phyloP scores from a whole-genome alignment of 352 stramenopile species.

The Phytophthora litchii region DNA sequence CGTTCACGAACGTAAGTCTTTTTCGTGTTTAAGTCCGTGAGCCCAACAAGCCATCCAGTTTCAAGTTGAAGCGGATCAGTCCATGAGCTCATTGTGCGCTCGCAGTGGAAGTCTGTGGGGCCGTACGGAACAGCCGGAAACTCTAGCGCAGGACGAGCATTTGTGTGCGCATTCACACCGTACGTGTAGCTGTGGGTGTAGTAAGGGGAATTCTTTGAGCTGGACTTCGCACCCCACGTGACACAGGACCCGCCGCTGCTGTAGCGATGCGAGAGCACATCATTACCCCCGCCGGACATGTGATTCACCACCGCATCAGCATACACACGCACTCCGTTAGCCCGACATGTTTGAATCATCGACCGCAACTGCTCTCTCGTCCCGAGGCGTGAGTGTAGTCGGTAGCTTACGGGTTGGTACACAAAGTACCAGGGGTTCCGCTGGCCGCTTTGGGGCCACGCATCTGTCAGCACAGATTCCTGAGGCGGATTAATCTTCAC shows the following conservation, averaged over 20 bases:
- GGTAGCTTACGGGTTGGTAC: slow-evolving; percentile 72
- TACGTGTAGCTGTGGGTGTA: slow-evolving; percentile 57
- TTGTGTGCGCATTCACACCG: slow-evolving; percentile 49
- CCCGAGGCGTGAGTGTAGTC: slow-evolving; percentile 61
- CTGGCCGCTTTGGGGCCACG: slow-evolving; percentile 40
- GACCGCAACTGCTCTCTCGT: slow-evolving; percentile 50
- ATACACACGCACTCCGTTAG: slow-evolving; percentile 68
- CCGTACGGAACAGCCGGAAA: slow-evolving; percentile 65
- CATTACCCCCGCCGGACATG: slow-evolving; percentile 56
- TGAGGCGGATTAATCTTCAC: slow-evolving; percentile 77
- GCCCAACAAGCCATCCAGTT: slow-evolving; percentile 47
- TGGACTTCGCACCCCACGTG: slow-evolving; percentile 47
- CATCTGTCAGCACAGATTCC: slow-evolving; percentile 56
- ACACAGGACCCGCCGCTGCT: slow-evolving; percentile 28
- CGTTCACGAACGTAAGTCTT: slow-evolving; percentile 64
- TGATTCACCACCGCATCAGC: slow-evolving; percentile 68
- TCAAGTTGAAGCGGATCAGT: slow-evolving; percentile 45
- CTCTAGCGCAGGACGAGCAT: slow-evolving; percentile 49
- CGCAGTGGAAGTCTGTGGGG: slow-evolving; percentile 70
- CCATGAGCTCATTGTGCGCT: slow-evolving; percentile 46
- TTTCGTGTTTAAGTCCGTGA: slow-evolving; percentile 63
- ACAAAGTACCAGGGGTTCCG: slow-evolving; percentile 77
- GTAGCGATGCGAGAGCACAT: slow-evolving; percentile 45
- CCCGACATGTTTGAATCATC: slow-evolving; percentile 73
- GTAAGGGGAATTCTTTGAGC: slow-evolving; percentile 44